phyloP scores from a whole-genome alignment of 306 rosid genomes.

The Luffa acutangula region DNA sequence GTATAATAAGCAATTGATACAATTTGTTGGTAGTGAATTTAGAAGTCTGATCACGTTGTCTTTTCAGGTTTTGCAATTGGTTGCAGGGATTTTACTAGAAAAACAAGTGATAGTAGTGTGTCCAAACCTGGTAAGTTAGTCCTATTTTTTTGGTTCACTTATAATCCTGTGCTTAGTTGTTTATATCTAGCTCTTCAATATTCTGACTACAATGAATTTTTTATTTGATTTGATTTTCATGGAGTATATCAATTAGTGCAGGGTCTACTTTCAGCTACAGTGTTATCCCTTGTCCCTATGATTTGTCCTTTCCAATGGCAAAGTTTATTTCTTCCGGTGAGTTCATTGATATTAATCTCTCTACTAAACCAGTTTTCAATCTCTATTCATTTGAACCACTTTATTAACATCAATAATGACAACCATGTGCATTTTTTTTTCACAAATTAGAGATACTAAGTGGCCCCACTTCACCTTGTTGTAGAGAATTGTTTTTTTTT shows the following conservation, averaged over 20 bases:
- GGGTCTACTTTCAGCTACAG: constrained; percentile 82
- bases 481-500: background rate
- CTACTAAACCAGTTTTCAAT: background rate
- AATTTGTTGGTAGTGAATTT: background rate
- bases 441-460: background rate
- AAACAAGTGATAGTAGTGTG: constrained; percentile 71
- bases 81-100: constrained; percentile 74
- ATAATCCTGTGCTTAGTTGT: background rate
- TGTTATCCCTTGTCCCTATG: constrained; percentile 69
- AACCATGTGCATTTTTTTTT: background rate
- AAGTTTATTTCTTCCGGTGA: constrained; percentile 88
- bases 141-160: constrained; percentile 5
- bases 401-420: background rate
- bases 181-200: constrained; percentile 17
- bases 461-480: background rate
- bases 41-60: background rate
- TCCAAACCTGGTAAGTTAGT: constrained; percentile 59
- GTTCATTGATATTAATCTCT: constrained; percentile 18
- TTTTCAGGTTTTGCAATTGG: constrained; percentile 58
- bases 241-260: constrained; percentile 33
- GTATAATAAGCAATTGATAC: background rate
- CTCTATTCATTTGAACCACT: background rate
- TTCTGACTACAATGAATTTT: background rate
- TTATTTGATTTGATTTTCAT: background rate
- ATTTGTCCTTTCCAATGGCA: constrained; percentile 98